Conservation (phyloP, 139 green algal species). For the Protoeuglena noctilucae region DNA sequence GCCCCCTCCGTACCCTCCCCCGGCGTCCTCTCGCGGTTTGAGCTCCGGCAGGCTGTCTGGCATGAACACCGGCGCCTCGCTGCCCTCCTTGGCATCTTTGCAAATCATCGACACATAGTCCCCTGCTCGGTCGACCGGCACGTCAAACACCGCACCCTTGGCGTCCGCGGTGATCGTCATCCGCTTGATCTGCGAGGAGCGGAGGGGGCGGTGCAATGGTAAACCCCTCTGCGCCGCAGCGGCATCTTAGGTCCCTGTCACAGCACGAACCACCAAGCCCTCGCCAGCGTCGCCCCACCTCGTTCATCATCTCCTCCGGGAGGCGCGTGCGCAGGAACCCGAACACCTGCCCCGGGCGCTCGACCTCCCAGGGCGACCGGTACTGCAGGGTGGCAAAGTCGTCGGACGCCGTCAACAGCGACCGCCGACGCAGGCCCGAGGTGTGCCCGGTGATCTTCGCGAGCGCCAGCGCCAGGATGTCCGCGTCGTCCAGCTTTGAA, state of each 20-base stretch:
- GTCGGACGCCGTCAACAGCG: slow-evolving; percentile 70
- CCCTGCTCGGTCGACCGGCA: no score
- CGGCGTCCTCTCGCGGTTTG: no score
- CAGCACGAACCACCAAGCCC: no score
- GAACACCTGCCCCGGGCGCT: slow-evolving; percentile 48
- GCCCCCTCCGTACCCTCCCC: no score
- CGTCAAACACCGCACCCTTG: slow-evolving; percentile 76
- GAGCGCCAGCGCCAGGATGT: slow-evolving; percentile 64
- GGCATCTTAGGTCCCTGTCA: no score
- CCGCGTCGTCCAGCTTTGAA: slow-evolving; percentile 17
- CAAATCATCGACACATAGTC: no score
- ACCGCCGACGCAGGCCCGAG: slow-evolving; percentile 49
- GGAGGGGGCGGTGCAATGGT: no score
- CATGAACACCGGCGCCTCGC: no score
- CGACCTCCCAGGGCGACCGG: slow-evolving; percentile 6
- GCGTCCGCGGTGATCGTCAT: slow-evolving; percentile 68
- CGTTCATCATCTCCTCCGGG: slow-evolving; percentile 31
- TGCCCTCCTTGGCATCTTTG: no score
- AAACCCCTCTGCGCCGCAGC: no score
- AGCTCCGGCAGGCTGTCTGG: no score
- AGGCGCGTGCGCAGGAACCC: slow-evolving; percentile 42
- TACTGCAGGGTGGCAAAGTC: slow-evolving; percentile 62
- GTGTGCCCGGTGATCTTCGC: slow-evolving; percentile 73
- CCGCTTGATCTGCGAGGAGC: slow-evolving; percentile 37
- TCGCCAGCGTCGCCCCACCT: no score